A percentile compares a stretch with the other conserved stretches of the same genome.
phyloP scores from a whole-genome alignment of 108 stramenopile genomes.

The Phaeodactylum tricornutum region DNA sequence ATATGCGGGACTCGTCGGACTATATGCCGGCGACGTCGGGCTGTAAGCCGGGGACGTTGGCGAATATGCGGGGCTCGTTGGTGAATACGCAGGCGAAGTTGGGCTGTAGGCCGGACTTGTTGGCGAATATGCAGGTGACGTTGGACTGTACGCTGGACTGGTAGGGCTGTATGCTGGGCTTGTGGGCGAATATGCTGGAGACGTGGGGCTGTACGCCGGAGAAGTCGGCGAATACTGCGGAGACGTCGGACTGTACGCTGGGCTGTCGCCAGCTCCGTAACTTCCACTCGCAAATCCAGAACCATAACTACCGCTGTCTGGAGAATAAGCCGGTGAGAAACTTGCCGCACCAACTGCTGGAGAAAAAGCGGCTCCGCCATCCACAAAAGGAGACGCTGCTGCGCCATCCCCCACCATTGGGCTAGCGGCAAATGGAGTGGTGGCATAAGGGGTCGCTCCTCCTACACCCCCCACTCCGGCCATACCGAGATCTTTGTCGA shows the following conservation, averaged over 20 bases:
- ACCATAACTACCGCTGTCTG: conserved; percentile 58
- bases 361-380: conserved; percentile 64
- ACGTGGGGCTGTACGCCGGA: conserved; percentile 68
- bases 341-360: conserved; percentile 65
- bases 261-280: conserved; percentile 53
- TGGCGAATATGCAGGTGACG: conserved; percentile 64
- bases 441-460: conserved; percentile 56
- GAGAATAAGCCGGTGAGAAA: conserved; percentile 75
- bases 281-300: conserved; percentile 60
- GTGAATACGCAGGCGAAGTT: conserved; percentile 58
- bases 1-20: conserved; percentile 57
- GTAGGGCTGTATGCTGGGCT: conserved; percentile 64
- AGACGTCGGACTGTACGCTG: conserved; percentile 45
- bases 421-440: conserved; percentile 63
- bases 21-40: conserved; percentile 61
- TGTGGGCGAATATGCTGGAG: conserved; percentile 44
- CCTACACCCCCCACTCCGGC: conserved; percentile 37
- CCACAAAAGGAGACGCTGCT: conserved; percentile 59
- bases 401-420: conserved; percentile 46
- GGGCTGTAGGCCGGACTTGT: conserved; percentile 79
- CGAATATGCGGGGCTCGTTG: conserved; percentile 66
- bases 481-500: conserved; percentile 52
- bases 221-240: conserved; percentile 50
- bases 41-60: conserved; percentile 64
- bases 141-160: conserved; percentile 82